Percentiles rank a stretch among this genome's conserved stretches.
Conservation (phyloP, 2,329 filamentous ascomycete genomes). For the Septoria linicola region DNA sequence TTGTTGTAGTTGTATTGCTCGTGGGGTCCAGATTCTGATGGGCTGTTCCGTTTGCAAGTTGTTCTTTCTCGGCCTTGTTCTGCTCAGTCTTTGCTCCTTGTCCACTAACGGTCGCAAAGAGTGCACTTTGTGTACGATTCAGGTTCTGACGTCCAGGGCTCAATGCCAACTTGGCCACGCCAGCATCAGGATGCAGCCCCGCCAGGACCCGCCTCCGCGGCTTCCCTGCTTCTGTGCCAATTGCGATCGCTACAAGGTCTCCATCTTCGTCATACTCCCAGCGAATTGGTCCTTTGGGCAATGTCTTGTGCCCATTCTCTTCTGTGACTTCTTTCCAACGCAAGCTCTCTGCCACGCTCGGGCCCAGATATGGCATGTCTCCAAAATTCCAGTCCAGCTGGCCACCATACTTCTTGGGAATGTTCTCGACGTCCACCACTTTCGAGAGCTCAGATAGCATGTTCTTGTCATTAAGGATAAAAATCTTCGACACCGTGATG, state of each 20-base stretch:
- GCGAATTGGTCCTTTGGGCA: conserved; percentile 50
- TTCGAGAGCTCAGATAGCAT: conserved; percentile 72
- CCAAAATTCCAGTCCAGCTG: conserved; percentile 81
- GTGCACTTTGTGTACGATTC: conserved; percentile 24
- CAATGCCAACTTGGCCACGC: conserved; percentile 30
- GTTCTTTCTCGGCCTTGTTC: conserved; percentile 2
- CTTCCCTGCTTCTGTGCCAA: conserved; percentile 46
- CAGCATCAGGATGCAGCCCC: conserved; percentile 36
- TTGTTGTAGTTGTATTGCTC: conserved; percentile 1
- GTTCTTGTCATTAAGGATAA: conserved; percentile 74
- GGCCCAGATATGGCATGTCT: conserved; percentile 70
- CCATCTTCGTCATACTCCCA: conserved; percentile 46
- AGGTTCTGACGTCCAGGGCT: conserved; percentile 28
- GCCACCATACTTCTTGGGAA: conserved; percentile 87
- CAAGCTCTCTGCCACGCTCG: conserved; percentile 43
- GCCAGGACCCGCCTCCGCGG: conserved; percentile 43
- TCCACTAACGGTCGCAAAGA: conserved; percentile 17
- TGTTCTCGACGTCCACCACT: conserved; percentile 79
- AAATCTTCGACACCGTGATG: conserved; percentile 93
- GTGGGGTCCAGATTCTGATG: not conserved
- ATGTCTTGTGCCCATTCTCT: conserved; percentile 39
- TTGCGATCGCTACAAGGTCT: conserved; percentile 47
- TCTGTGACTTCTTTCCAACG: conserved; percentile 41
- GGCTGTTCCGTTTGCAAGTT: conserved; percentile 10
- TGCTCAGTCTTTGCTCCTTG: conserved; percentile 11